Conservation (phyloP, 2,329 filamentous ascomycete genomes). For the Sporothrix humicola region DNA sequence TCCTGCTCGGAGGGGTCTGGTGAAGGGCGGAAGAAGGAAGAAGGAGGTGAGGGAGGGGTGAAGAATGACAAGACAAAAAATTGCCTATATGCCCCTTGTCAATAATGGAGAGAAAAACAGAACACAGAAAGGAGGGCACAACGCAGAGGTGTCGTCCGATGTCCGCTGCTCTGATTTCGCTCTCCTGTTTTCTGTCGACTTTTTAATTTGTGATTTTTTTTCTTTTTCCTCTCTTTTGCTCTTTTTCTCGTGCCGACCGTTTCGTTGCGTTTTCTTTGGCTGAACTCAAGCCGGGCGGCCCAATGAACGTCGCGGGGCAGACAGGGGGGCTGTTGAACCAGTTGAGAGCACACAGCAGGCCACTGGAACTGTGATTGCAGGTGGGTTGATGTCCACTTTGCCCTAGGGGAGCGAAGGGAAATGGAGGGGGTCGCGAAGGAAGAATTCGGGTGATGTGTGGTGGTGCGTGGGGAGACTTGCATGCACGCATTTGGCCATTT, state of each 20-base stretch:
- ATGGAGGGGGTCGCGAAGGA: conserved; percentile 31
- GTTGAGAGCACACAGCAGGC: conserved; percentile 17
- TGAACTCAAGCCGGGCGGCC: neutral
- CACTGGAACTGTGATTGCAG: neutral
- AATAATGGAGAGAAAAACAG: conserved; percentile 23
- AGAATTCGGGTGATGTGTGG: conserved; percentile 37
- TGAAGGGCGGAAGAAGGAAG: conserved; percentile 2
- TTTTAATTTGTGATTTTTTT: conserved; percentile 16
- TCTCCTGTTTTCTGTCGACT: conserved; percentile 21
- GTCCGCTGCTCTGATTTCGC: conserved; percentile 11
- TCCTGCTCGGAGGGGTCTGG: neutral
- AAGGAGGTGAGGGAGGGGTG: neutral
- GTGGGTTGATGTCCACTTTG: conserved; percentile 29
- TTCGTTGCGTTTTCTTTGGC: conserved; percentile 28
- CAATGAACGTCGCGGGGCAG: conserved; percentile 30
- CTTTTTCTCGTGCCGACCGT: conserved; percentile 21
- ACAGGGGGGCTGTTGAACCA: neutral
- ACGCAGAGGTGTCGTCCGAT: conserved; percentile 28
- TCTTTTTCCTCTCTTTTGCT: neutral
- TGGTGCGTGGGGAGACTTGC: conserved; percentile 29
- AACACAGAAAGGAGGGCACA: neutral
- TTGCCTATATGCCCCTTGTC: conserved; percentile 15
- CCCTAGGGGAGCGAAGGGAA: conserved; percentile 13
- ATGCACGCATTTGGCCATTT: conserved; percentile 21
- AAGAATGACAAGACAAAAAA: conserved; percentile 13